These are phyloP conservation scores for Oryza nivara DNA, from an alignment of 176 grass and related monocot genomes.

Conservation along the genomic window DNA sequence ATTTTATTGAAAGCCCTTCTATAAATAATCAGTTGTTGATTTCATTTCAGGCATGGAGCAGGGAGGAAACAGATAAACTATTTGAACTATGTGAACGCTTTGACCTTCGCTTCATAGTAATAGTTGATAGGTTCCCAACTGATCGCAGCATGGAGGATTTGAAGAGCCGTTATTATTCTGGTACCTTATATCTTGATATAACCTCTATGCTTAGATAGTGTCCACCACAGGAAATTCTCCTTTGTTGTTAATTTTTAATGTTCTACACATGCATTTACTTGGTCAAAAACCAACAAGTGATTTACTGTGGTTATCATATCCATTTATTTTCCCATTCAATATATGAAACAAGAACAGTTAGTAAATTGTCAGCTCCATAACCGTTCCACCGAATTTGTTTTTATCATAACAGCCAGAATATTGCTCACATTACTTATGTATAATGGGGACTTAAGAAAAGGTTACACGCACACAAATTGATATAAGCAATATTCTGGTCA, in stretches of 20 bases:
- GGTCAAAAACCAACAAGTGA: neutral
- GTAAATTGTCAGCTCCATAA: neutral
- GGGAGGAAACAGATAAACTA: slow-evolving; percentile 89
- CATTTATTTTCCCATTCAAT: slow-evolving; percentile 22
- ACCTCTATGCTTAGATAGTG: slow-evolving; percentile 47
- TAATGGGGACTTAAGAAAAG: neutral
- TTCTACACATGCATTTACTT: slow-evolving; percentile 29
- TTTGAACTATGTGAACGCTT: slow-evolving; percentile 91
- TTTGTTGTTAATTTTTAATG: neutral
- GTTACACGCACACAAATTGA: neutral
- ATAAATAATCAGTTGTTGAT: slow-evolving; percentile 35
- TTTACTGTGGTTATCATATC: slow-evolving; percentile 8
- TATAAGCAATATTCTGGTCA: slow-evolving; percentile 13
- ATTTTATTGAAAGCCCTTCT: neutral
- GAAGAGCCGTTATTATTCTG: slow-evolving; percentile 91
- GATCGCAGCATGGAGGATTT: slow-evolving; percentile 83
- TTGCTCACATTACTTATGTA: neutral
- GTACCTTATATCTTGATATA: slow-evolving; percentile 58
- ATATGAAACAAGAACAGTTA: neutral
- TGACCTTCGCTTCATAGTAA: slow-evolving; percentile 91
- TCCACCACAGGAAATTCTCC: neutral
- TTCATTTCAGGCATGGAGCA: slow-evolving; percentile 78
- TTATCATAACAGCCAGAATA: neutral
- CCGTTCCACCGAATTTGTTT: neutral
- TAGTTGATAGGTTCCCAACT: slow-evolving; percentile 88